Evolutionary conservation across 257 asterid species (phyloP), one percentile per base, ranked within the genome.

Genomic region (Solanum infundibuliforme): DNA sequence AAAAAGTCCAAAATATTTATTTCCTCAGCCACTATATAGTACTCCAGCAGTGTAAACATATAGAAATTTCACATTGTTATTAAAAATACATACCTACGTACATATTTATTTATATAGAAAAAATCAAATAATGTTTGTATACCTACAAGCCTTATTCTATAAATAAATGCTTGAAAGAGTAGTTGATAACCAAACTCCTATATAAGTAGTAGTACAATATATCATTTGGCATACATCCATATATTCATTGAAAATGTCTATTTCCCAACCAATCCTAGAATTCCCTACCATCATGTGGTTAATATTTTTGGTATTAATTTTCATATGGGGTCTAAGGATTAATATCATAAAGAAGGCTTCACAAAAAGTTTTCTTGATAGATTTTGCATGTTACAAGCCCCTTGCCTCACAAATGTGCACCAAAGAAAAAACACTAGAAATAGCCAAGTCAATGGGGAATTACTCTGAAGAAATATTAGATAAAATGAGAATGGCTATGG

Each of bases 401-500:
- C 35, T 9, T 72, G 10, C 79, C 43, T 13, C 25, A 34, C 79
- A 72, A 72, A 72, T 32, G 79, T 72, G 79, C 41, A 72, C 13
- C 23, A 72, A 14, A 32, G 41, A 72, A 72, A 72, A 32, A 34
- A 0, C 41, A 16, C 41, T 72, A 72, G 13, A 72, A 72, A 34
- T 2, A 31, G 12, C 13, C 25, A 72, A 72, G 7, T 10, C 9
- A 31, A 4, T 72, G 41, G 25, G 43, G 43, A 32, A 72, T 32
- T 32, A 72, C 43, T 72, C 79, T 32, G 79, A 32, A 32, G 79
- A 72, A 72, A 8, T 16, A 0, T 31, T 72, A 25, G 79, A 72
- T 72, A 31, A 7, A 34, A 72, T 72, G 88, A 90, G 91, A 39
- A 90, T 88, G 86, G 84, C 89, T 69, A 82, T 92, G 35, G 90